Base-by-base conservation (phyloP, 352 stramenopile species). In the Globisporangium takayamanum region DNA sequence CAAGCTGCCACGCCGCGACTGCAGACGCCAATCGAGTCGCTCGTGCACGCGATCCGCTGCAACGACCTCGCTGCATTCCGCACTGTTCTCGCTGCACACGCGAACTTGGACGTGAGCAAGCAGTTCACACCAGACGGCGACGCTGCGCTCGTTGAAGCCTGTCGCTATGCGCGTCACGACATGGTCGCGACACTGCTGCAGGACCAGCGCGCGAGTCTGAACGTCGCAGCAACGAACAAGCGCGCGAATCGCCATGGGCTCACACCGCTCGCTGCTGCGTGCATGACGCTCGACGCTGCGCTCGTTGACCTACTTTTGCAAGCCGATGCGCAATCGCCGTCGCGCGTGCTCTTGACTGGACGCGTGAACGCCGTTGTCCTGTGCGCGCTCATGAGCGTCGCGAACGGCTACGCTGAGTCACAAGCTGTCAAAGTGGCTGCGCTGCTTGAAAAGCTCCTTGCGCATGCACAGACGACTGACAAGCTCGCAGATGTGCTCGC, bases 251-350 rank as follows among this genome's bases (percentile, higher is more conserved):
- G 75, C 11, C 57, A 63, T 22, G 68, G 69, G 0, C 56, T 89
- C 22, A 66, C 73, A 28, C 73, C 80, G 16, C 57, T 89, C 33
- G 65, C 83, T 18, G 77, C 77, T 5, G 77, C 80, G 15, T 79
- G 71, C 46, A 84, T 88, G 73, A 67, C 80, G 25, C 63, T 89
- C n/a, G 50, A 76, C 25, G 48, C 55, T 0, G 37, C 63, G 18
- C 30, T 84, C 22, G 80, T 89, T 0, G 57, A 70, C 0, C n/a
- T 70, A 15, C 44, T 89, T 15, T 66, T 89, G 4, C 36, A 30
- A 55, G 41, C 50, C 49, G 20, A 42, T n/a, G 44, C 7, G 5
- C 54, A 60, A 2, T 56, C 56, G 20, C 70, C 76, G 15, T 62
- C 78, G 18, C 25, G 81, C 8, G 44, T 84, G 30, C 59, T 70